These are phyloP conservation scores for Alternaria brassicicola DNA, from an alignment of 2,329 filamentous ascomycete genomes.

Conservation along the genomic window DNA sequence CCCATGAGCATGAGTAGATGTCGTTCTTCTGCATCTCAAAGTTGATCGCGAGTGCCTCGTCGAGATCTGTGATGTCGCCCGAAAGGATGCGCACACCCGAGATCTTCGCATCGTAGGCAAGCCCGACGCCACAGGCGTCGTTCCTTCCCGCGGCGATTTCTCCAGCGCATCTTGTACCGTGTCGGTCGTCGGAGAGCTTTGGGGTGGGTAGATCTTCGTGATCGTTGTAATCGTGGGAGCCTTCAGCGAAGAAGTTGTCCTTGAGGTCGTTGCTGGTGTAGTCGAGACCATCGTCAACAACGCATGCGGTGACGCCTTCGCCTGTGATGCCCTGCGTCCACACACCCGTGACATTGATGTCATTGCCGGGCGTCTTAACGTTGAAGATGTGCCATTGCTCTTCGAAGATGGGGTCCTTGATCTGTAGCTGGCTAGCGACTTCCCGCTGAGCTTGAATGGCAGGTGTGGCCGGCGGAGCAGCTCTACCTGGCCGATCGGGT, in stretches of 20 bases:
- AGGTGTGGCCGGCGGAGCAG: constrained; percentile 41
- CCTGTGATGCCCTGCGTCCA: constrained; percentile 93
- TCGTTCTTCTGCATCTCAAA: constrained; percentile 90
- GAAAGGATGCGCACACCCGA: constrained; percentile 92
- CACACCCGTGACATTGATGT: constrained; percentile 93
- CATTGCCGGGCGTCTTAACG: constrained; percentile 77
- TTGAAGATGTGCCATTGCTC: constrained; percentile 98
- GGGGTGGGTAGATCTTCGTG: constrained; percentile 78
- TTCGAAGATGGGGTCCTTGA: constrained; percentile 86
- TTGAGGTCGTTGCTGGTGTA: constrained; percentile 94
- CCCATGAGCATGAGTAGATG: constrained; percentile 99
- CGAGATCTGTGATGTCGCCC: constrained; percentile 85
- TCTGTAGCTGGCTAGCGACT: constrained; percentile 66
- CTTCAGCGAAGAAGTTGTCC: constrained; percentile 89
- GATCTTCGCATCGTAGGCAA: constrained; percentile 90
- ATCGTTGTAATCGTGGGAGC: constrained; percentile 97
- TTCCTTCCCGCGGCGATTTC: constrained; percentile 94
- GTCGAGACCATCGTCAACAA: constrained; percentile 94
- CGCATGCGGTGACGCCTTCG: constrained; percentile 84
- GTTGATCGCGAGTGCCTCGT: constrained; percentile 91
- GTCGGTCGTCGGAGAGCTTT: constrained; percentile 80
- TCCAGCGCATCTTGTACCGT: constrained; percentile 93
- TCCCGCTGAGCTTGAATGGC: constrained; percentile 56
- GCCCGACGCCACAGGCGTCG: constrained; percentile 91
- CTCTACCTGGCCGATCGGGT: constrained; percentile 30